Evolutionary conservation across 2,329 filamentous ascomycete genomes (phyloP).

Genomic region (Fusarium tanahbumbuense): DNA sequence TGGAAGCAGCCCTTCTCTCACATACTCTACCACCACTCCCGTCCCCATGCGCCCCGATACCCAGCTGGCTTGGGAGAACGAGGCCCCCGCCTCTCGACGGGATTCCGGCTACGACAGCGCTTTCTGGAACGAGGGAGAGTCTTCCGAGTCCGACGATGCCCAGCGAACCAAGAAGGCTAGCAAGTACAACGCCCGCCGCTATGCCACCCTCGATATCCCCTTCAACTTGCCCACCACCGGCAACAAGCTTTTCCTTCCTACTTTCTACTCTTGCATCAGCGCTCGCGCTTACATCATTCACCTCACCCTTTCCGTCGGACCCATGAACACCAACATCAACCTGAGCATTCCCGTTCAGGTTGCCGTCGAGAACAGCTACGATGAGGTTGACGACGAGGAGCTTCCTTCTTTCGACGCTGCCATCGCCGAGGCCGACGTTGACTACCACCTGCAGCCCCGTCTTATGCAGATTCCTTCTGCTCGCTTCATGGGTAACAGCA

Average conservation of each 20-base stretch:
- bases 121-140: constrained; percentile 52
- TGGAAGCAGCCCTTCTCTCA: constrained; percentile 56
- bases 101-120: constrained; percentile 66
- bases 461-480: constrained; percentile 51
- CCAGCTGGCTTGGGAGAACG: constrained; percentile 57
- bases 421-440: constrained; percentile 55
- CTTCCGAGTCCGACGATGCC: constrained; percentile 49
- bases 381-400: constrained; percentile 48
- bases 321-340: constrained; percentile 57
- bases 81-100: constrained; percentile 52
- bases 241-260: constrained; percentile 65
- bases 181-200: constrained; percentile 54
- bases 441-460: constrained; percentile 58
- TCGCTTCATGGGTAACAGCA: constrained; percentile 48
- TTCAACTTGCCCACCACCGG: constrained; percentile 60
- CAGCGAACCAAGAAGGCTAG: constrained; percentile 44
- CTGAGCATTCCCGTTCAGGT: constrained; percentile 64
- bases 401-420: constrained; percentile 64
- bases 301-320: constrained; percentile 57
- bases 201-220: constrained; percentile 59
- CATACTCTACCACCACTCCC: constrained; percentile 59
- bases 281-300: constrained; percentile 67
- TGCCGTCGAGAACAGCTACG: constrained; percentile 55
- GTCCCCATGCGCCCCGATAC: constrained; percentile 54
- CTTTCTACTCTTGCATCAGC: constrained; percentile 68